Base-by-base conservation (phyloP, 192 early-diverging fungal genomes). In the Ambispora gerdemannii region DNA sequence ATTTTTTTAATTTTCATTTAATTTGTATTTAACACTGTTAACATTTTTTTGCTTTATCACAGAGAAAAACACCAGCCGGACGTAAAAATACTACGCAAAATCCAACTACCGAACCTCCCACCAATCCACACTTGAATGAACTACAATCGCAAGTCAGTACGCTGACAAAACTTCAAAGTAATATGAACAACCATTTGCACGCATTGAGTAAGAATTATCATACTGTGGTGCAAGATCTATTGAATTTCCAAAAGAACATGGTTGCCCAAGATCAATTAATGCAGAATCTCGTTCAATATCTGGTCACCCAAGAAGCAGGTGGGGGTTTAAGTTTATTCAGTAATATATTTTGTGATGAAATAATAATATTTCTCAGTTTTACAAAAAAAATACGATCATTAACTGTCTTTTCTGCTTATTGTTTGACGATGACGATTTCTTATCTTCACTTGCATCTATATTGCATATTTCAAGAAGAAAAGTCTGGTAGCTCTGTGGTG, bases 201-300 rank as follows among this genome's bases (percentile, higher is more conserved):
- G 25, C 60, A 27, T 65, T 73, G 17, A 66, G 52, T 52, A 72
- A 70, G 33, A 78, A 67, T 49, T 78, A 78, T 50, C 59, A 34
- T 35, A 43, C 53, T 0, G 70, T 75, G 3, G 52, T 74, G 7
- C 52, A 72, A 52, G 79, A 86, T 71, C 52, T 86, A 6, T 43
- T 49, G 8, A 68, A 74, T 10, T 85, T 80, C 53, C 74, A 80
- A 50, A 76, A 77, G 59, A 81, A 70, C 58, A 75, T 86, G 74
- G 59, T 64, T 38, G 73, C 69, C 3, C 82, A 86, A 38, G 82
- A 86, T 55, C 49, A 73, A 59, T 33, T 86, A n/a, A 73, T 83
- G n/a, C 78, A 78, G 7, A 70, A 70, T 22, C 72, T 85, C 28
- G 43, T 85, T 31, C 64, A 60, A 20, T 70, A 75, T 28, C 55